Conservation (phyloP, 192 early-diverging fungal genomes). For the Radiomyces spectabilis region DNA sequence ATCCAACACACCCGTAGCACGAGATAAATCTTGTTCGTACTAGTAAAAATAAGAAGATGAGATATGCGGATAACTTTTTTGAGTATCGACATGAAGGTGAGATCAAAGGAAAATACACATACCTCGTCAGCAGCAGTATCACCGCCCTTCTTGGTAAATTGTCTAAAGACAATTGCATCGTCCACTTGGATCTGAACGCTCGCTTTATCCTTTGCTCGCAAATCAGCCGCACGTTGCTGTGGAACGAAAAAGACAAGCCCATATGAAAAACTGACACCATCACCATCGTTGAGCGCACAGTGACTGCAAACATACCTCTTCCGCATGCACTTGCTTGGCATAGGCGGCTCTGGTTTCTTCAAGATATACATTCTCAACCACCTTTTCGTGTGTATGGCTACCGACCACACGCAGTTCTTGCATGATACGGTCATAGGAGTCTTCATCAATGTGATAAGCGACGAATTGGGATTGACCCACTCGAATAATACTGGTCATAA, state of each 20-base stretch:
- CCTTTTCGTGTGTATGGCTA: conserved; percentile 42
- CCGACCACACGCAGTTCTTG: conserved; percentile 77
- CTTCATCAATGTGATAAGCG: conserved; percentile 89
- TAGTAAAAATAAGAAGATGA: conserved; percentile 9
- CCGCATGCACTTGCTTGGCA: conserved; percentile 57
- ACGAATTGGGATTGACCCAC: conserved; percentile 86
- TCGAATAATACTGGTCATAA: conserved; percentile 92
- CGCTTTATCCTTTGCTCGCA: conserved; percentile 61
- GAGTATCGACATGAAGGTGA: no score
- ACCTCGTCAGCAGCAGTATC: conserved; percentile 60
- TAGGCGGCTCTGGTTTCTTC: conserved; percentile 53
- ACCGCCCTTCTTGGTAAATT: conserved; percentile 67
- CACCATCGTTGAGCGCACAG: not conserved
- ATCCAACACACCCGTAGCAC: conserved; percentile 70
- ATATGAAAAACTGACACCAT: not conserved
- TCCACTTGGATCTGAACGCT: conserved; percentile 72
- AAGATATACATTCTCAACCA: conserved; percentile 50
- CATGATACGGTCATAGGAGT: conserved; percentile 89
- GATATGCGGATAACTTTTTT: no score
- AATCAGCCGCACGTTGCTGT: conserved; percentile 45
- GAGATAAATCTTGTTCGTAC: conserved; percentile 86
- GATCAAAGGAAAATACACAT: not conserved
- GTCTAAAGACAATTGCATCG: conserved; percentile 82
- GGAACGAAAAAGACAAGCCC: not conserved
- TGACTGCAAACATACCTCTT: conserved; percentile 42